phyloP scores from a whole-genome alignment of 2,329 filamentous ascomycete genomes.

The Immersiporthe knoxdaviesiana region DNA sequence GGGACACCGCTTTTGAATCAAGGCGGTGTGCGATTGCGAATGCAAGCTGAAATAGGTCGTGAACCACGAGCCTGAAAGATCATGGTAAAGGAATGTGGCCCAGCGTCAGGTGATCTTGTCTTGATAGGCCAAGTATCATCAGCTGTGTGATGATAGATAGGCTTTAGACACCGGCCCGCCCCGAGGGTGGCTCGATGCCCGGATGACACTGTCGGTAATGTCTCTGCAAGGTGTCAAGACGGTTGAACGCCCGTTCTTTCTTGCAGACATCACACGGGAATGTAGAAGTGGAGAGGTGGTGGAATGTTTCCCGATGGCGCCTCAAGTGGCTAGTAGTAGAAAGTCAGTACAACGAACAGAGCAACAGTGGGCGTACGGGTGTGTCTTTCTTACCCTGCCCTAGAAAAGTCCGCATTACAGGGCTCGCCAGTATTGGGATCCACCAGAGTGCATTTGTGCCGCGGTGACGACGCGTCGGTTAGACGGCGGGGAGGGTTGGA shows the following conservation, averaged over 20 bases:
- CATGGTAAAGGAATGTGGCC: slow-evolving; percentile 14
- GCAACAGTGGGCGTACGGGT: background rate
- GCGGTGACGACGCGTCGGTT: slow-evolving; percentile 23
- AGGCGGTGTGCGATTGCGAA: slow-evolving; percentile 4
- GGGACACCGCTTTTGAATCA: slow-evolving; percentile 13
- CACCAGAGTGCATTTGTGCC: slow-evolving; percentile 28
- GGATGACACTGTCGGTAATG: slow-evolving; percentile 39
- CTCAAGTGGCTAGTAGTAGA: slow-evolving; percentile 17
- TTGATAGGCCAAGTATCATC: slow-evolving; percentile 5
- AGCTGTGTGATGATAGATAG: slow-evolving; percentile 1
- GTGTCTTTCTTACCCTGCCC: slow-evolving; percentile 21
- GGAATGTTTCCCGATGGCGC: slow-evolving; percentile 28
- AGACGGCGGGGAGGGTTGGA: slow-evolving; percentile 25
- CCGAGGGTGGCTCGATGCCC: slow-evolving; percentile 45
- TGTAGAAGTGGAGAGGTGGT: slow-evolving; percentile 28
- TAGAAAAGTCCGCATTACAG: slow-evolving; percentile 29
- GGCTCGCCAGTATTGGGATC: slow-evolving; percentile 28
- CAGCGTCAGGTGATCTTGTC: background rate
- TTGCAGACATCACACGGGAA: slow-evolving; percentile 29
- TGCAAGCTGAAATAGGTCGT: background rate
- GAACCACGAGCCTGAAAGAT: slow-evolving; percentile 23
- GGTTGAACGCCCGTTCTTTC: slow-evolving; percentile 28
- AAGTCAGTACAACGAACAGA: background rate
- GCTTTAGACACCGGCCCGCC: slow-evolving; percentile 28
- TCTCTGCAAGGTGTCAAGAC: slow-evolving; percentile 28